Conservation (phyloP, 2,329 filamentous ascomycete genomes). For the Penicillium sclerotigenum region DNA sequence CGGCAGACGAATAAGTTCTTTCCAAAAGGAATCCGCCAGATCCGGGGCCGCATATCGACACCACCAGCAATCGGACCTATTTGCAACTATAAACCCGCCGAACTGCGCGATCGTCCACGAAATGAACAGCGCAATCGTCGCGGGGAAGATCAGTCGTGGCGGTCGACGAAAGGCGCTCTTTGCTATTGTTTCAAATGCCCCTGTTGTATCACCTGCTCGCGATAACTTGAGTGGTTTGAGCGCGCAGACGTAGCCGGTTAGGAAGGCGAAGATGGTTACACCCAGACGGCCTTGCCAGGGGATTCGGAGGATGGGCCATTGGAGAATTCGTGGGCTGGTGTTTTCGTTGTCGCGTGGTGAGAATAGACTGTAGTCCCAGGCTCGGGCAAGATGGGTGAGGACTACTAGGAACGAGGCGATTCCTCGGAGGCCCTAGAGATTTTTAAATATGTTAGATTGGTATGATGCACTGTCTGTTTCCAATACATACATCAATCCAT, state of each 20-base stretch:
- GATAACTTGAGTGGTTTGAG: slow-evolving; percentile 54
- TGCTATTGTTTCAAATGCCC: slow-evolving; percentile 48
- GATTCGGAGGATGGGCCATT: slow-evolving; percentile 54
- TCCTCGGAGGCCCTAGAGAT: slow-evolving; percentile 49
- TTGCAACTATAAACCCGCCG: slow-evolving; percentile 49
- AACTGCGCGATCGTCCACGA: slow-evolving; percentile 51
- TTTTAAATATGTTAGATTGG: neutral
- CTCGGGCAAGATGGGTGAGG: slow-evolving; percentile 52
- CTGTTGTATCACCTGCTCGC: slow-evolving; percentile 45
- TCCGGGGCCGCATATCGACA: slow-evolving; percentile 50
- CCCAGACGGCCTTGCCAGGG: slow-evolving; percentile 54
- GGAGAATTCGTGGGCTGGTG: slow-evolving; percentile 46
- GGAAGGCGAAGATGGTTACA: slow-evolving; percentile 56
- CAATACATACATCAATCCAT: slow-evolving; percentile 57
- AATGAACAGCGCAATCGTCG: slow-evolving; percentile 51
- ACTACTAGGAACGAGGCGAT: slow-evolving; percentile 55
- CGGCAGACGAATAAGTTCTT: slow-evolving; percentile 47
- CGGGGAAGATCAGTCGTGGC: slow-evolving; percentile 52
- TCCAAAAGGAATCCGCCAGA: slow-evolving; percentile 43
- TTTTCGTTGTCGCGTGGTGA: slow-evolving; percentile 47
- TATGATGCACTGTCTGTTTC: neutral
- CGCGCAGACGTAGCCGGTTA: slow-evolving; percentile 56
- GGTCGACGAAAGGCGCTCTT: slow-evolving; percentile 55
- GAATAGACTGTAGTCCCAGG: slow-evolving; percentile 53
- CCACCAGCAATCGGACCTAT: slow-evolving; percentile 51